phyloP scores from a whole-genome alignment of 257 asterid genomes.

The Cordia subcordata region DNA sequence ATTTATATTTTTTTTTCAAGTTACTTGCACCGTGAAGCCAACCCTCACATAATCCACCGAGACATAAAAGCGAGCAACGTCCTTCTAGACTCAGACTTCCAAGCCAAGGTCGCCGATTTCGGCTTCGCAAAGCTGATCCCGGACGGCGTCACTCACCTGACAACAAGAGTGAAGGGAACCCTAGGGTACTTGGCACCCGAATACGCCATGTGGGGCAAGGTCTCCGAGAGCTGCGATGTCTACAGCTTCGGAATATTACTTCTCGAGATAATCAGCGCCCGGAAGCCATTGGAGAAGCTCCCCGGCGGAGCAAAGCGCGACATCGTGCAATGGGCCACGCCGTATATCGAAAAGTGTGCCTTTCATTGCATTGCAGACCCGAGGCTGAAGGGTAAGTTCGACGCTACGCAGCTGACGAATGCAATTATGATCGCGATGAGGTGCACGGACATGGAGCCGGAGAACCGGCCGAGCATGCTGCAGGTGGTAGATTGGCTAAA shows the following conservation, averaged over 20 bases:
- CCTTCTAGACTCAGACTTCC: constrained; percentile 55
- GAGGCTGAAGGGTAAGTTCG: constrained; percentile 47
- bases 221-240: constrained; percentile 72
- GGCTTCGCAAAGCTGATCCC: constrained; percentile 77
- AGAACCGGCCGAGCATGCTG: constrained; percentile 64
- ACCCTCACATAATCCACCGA: constrained; percentile 76
- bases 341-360: constrained; percentile 42
- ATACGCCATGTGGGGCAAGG: constrained; percentile 89
- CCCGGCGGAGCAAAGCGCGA: constrained; percentile 66
- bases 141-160: constrained; percentile 64
- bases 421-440: constrained; percentile 41
- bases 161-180: constrained; percentile 78
- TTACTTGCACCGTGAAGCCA: constrained; percentile 78
- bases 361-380: constrained; percentile 66
- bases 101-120: constrained; percentile 73
- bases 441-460: constrained; percentile 50
- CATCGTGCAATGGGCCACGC: constrained; percentile 65
- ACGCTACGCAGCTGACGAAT: constrained; percentile 27
- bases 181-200: constrained; percentile 78
- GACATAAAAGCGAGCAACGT: constrained; percentile 87
- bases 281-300: constrained; percentile 65
- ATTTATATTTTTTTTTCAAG: constrained; percentile 19
- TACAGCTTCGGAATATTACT: constrained; percentile 76
- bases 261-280: constrained; percentile 52
- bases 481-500: constrained; percentile 63